phyloP scores from a whole-genome alignment of 1,284 basidiomycete genomes.

The Trametes versicolor region DNA sequence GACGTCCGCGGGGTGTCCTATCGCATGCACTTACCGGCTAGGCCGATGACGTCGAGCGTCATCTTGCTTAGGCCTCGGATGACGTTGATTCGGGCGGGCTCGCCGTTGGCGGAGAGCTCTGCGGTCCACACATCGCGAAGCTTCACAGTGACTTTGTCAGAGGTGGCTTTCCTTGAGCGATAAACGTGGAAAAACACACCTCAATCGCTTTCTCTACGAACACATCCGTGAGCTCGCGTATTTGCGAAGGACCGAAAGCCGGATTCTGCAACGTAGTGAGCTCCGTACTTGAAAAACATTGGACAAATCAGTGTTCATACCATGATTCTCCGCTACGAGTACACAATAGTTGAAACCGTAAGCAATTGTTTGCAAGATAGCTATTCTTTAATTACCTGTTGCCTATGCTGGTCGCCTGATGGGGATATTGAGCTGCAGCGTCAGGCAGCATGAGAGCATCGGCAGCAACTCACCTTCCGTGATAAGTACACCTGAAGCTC shows the following conservation, averaged over 20 bases:
- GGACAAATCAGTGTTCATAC: not conserved
- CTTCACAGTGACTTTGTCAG: constrained; percentile 29
- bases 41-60: constrained; percentile 61
- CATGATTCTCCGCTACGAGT: constrained; percentile 29
- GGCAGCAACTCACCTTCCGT: too few species aligned
- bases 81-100: constrained; percentile 48
- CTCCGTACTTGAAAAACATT: too few species aligned
- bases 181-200: constrained; percentile 40
- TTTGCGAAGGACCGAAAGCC: constrained; percentile 63
- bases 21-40: constrained; percentile 46
- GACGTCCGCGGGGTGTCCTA: too few species aligned
- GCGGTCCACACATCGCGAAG: constrained; percentile 42
- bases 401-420: constrained; percentile 27
- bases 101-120: constrained; percentile 24
- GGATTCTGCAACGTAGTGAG: too few species aligned
- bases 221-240: constrained; percentile 62
- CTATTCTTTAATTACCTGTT: too few species aligned
- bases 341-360: too few species aligned
- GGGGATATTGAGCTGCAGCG: too few species aligned
- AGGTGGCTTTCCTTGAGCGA: too few species aligned
- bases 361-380: too few species aligned
- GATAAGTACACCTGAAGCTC: too few species aligned
- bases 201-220: constrained; percentile 62
- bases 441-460: too few species aligned
- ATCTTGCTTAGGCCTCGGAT: constrained; percentile 51